Evolutionary conservation across 768 basidiomycete species (phyloP).

Genomic region (Nevesoporus exiguus): DNA sequence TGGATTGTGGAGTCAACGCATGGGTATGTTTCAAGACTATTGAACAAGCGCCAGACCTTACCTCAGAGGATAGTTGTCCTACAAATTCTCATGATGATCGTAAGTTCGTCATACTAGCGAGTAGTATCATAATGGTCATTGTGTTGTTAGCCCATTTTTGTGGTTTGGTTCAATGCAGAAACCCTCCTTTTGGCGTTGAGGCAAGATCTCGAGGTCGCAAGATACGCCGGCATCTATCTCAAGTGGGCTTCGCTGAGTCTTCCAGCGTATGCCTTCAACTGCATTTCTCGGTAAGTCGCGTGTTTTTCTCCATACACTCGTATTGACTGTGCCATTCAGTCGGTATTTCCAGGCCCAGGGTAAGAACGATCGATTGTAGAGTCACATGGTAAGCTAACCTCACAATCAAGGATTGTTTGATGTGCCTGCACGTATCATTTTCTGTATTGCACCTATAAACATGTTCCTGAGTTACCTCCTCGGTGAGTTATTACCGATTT

Average conservation of each 20-base stretch:
- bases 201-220: constrained; percentile 82
- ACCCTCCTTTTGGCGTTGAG: constrained; percentile 62
- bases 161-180: constrained; percentile 85
- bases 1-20: constrained; percentile 87
- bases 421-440: constrained; percentile 80
- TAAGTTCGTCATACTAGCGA: constrained; percentile 33
- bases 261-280: constrained; percentile 64
- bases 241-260: constrained; percentile 69
- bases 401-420: constrained; percentile 63
- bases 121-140: background rate
- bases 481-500: constrained; percentile 39
- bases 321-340: constrained; percentile 42
- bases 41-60: background rate
- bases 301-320: constrained; percentile 37
- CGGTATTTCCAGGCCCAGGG: constrained; percentile 75
- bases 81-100: constrained; percentile 42
- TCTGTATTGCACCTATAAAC: constrained; percentile 82
- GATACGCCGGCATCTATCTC: constrained; percentile 70
- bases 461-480: constrained; percentile 79
- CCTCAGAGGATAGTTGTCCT: constrained; percentile 13
- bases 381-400: background rate
- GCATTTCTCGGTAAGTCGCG: constrained; percentile 40
- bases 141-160: constrained; percentile 44
- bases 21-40: constrained; percentile 46
- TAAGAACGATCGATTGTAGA: constrained; percentile 39